Evolutionary conservation across 2,329 filamentous ascomycete genomes (phyloP), one percentile per base, ranked within the genome.

Genomic region (Aspergillus piperis): DNA sequence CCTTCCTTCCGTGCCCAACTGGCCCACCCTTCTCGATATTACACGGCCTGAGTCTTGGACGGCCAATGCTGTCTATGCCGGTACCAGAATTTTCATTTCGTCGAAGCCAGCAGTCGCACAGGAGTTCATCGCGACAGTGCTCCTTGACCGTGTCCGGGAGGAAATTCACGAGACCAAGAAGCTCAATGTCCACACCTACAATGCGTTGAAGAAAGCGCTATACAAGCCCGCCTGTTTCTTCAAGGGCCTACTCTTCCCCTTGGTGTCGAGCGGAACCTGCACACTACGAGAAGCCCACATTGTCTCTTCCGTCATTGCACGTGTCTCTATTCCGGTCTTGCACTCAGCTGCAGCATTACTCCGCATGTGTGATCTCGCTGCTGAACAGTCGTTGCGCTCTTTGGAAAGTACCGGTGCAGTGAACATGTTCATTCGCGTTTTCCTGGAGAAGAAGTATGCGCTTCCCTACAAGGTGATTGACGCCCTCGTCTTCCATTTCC

Each of bases 191-290:
- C 95, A 99, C 75, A 83, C 98, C 7, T 99, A 97, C 84, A 94
- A 96, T 70, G 86, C 92, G 0, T 82, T 99, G 59, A 97, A 97
- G 79, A 96, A 96, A 75, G 87, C 87, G 7, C 83, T 97, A 13
- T 97, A 96, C 82, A 96, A 96, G 76, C 95, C 95, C 6, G 89
- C 91, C 0, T 92, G 93, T 17, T 99, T 96, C 78, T 99, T 99
- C 85, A 96, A 97, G 76, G 95, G 93, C 3, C 87, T 99, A 68
- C 82, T 99, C 15, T 98, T 98, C 73, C 95, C 95, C 0, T 84
- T 99, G 17, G 88, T 96, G 8, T 86, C 86, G 8, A 90, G 88
- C 54, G 91, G 92, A 27, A 92, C 89, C n/a, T 97, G 93, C 79
- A 96, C 93, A 0, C 80, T 98, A 54, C 87, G 93, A 54, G 95